phyloP scores from a whole-genome alignment of 2,329 filamentous ascomycete genomes.

The Periconia sp. region DNA sequence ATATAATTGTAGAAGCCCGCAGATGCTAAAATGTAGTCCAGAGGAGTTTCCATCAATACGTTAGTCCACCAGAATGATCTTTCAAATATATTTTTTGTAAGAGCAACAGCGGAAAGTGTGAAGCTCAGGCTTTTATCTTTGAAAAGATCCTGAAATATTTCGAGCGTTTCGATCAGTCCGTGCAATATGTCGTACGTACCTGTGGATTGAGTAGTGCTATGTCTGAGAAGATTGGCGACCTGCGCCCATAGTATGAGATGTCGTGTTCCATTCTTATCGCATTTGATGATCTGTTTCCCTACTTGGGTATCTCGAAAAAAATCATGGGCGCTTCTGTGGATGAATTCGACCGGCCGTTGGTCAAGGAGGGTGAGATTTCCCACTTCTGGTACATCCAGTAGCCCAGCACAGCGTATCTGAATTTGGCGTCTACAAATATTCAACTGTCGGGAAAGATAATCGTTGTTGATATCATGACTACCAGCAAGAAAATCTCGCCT shows the following conservation, averaged over 20 bases:
- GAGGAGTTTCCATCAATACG: neutral
- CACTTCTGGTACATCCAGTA: neutral
- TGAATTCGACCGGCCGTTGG: neutral
- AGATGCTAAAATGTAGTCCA: neutral
- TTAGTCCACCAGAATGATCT: neutral
- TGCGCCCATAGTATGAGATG: neutral
- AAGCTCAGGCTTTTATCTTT: neutral
- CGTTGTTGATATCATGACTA: neutral
- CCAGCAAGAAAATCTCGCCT: neutral
- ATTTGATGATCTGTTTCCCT: neutral
- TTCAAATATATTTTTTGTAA: neutral
- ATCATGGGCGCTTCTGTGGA: neutral
- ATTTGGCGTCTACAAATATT: conserved; percentile 1
- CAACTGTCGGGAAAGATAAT: neutral
- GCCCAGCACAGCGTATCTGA: neutral
- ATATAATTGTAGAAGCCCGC: neutral
- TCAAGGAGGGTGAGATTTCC: too few relatives aligned
- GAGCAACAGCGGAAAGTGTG: neutral
- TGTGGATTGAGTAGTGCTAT: neutral
- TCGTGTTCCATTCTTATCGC: neutral
- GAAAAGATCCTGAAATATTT: neutral
- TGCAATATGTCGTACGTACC: too few relatives aligned
- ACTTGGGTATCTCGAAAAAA: neutral
- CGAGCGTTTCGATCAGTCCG: too few relatives aligned
- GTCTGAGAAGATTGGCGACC: neutral